Evolutionary conservation across 106 monocot species (phyloP).

Genomic region (Dendrobium officinale): DNA sequence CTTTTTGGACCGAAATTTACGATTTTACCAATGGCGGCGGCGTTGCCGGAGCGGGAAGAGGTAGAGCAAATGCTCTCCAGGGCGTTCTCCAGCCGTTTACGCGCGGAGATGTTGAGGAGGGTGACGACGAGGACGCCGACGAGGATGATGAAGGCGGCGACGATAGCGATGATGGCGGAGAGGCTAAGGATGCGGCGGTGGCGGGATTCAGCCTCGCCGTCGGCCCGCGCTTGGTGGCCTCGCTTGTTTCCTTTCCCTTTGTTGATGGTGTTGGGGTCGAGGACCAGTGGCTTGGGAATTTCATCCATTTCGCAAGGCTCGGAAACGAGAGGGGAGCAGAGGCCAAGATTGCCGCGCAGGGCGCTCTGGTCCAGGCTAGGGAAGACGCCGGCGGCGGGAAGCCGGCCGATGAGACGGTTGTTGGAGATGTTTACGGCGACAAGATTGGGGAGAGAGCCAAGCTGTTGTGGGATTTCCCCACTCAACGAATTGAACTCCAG

Average conservation of each 20-base stretch:
- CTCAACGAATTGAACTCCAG: conserved; percentile 73
- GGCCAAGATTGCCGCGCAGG: conserved; percentile 38
- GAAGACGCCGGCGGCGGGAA: conserved; percentile 63
- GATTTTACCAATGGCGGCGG: conserved; percentile 49
- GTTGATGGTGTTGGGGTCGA: conserved; percentile 40
- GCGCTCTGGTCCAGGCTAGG: conserved; percentile 40
- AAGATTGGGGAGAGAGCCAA: conserved; percentile 30
- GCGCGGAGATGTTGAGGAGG: conserved; percentile 31
- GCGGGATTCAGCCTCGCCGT: not conserved
- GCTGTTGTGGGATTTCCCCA: conserved; percentile 79
- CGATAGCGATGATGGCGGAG: conserved; percentile 35
- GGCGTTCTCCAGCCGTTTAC: conserved; percentile 42
- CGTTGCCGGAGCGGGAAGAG: conserved; percentile 36
- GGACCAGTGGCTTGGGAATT: conserved; percentile 50
- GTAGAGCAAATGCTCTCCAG: conserved; percentile 67
- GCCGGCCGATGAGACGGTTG: conserved; percentile 76
- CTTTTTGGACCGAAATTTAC: conserved; percentile 52
- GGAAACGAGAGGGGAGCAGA: conserved; percentile 48
- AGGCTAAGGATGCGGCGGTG: conserved; percentile 31
- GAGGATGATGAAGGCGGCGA: conserved; percentile 28
- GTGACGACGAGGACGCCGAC: conserved; percentile 25
- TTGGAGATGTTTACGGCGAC: conserved; percentile 53
- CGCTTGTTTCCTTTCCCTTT: conserved; percentile 4
- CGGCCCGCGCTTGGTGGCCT: not conserved
- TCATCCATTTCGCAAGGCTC: conserved; percentile 46